Conservation (phyloP, 768 basidiomycete species). For the Hericium rajendrae region DNA sequence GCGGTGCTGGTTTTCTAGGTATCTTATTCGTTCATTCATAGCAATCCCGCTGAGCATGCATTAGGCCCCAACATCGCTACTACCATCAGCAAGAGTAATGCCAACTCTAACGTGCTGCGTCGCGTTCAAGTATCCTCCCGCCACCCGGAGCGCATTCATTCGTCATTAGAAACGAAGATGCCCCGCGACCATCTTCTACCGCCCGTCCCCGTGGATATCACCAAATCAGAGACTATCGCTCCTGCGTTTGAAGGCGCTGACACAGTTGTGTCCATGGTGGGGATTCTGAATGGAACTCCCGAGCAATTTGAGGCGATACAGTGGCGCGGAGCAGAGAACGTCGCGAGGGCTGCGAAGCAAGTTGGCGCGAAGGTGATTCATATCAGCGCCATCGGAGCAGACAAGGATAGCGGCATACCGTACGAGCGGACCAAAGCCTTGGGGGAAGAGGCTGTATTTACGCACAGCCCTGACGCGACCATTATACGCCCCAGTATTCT, state of each 20-base stretch:
- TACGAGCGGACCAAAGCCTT: conserved; percentile 56
- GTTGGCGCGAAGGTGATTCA: conserved; percentile 53
- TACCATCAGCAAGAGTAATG: conserved; percentile 29
- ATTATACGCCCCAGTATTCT: conserved; percentile 65
- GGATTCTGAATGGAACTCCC: conserved; percentile 49
- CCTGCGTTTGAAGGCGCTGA: conserved; percentile 45
- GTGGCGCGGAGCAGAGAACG: conserved; percentile 55
- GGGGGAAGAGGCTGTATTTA: conserved; percentile 47
- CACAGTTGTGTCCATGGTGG: conserved; percentile 60
- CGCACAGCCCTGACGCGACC: conserved; percentile 39
- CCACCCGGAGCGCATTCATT: conserved; percentile 35
- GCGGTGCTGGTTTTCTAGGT: conserved; percentile 52
- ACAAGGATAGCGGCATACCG: conserved; percentile 42
- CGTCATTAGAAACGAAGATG: conserved; percentile 19
- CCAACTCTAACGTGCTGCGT: conserved; percentile 22
- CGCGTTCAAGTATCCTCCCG: conserved; percentile 53
- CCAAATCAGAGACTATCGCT: conserved; percentile 35
- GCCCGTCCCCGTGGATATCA: conserved; percentile 43
- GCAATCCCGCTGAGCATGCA: background rate
- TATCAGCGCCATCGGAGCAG: conserved; percentile 70
- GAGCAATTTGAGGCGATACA: conserved; percentile 53
- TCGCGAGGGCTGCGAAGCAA: conserved; percentile 42
- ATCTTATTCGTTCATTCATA: conserved; percentile 5
- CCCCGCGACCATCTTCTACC: conserved; percentile 31
- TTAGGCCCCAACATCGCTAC: conserved; percentile 53